phyloP scores from a whole-genome alignment of 1,139 yeast genomes.

The Wickerhamomyces sp. region DNA sequence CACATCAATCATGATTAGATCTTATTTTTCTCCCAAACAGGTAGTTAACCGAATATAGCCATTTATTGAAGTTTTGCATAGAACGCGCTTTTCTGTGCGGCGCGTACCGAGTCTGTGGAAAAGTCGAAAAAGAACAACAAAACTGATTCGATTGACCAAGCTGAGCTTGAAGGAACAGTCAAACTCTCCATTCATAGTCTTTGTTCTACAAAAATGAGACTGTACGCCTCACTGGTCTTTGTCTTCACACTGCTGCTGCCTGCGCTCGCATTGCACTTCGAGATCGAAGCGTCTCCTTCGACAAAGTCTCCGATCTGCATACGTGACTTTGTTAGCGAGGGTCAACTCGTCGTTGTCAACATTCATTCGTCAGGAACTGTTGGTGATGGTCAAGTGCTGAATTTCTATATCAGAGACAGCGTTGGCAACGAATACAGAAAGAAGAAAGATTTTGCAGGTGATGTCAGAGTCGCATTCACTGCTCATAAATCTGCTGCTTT shows the following conservation, averaged over 20 bases:
- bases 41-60: too few species aligned
- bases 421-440: constrained; percentile 68
- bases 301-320: constrained; percentile 57
- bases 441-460: constrained; percentile 62
- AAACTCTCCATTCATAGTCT: too few species aligned
- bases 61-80: too few species aligned
- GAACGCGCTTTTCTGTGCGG: too few species aligned
- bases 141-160: too few species aligned
- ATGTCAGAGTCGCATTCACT: constrained; percentile 71
- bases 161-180: too few species aligned
- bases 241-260: constrained; percentile 12
- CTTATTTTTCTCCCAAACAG: too few species aligned
- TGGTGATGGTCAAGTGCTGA: constrained; percentile 83
- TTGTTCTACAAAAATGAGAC: too few species aligned
- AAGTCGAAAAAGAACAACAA: too few species aligned
- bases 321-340: constrained; percentile 82
- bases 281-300: constrained; percentile 33
- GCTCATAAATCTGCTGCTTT: constrained; percentile 79
- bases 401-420: constrained; percentile 55
- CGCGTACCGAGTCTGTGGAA: too few species aligned
- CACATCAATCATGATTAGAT: too few species aligned
- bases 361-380: constrained; percentile 64
- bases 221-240: too few species aligned
- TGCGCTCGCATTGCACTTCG: constrained; percentile 26
- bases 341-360: constrained; percentile 80